A percentile compares a stretch with the other conserved stretches of the same genome.
Evolutionary conservation across 805 yeast species (phyloP).

Genomic region (Sungouiozyma intestinalis): DNA sequence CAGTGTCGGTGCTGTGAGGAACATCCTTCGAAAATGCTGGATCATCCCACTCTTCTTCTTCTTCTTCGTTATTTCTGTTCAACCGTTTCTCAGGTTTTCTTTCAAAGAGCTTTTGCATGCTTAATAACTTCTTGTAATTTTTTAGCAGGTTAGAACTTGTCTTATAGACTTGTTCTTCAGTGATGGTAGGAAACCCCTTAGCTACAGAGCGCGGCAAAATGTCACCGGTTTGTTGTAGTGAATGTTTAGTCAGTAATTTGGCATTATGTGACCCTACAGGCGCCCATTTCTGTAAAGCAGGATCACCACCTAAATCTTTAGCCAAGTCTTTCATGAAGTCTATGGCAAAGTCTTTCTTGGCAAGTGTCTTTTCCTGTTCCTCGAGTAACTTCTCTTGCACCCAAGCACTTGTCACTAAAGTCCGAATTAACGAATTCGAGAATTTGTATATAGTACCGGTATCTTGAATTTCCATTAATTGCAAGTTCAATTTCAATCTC

Average conservation of each 20-base stretch:
- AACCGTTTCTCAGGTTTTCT: neutral
- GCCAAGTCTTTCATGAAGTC: constrained; percentile 23
- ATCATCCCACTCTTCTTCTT: neutral
- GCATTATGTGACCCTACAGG: constrained; percentile 25
- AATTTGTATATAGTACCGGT: no score
- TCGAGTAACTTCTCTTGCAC: constrained; percentile 7
- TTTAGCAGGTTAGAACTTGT: neutral
- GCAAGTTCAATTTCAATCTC: constrained; percentile 1
- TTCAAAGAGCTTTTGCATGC: neutral
- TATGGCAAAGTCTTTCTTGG: constrained; percentile 26
- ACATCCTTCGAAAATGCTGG: neutral
- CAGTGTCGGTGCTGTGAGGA: neutral
- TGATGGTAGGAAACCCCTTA: neutral
- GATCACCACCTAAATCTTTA: constrained; percentile 16
- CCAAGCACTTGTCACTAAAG: neutral
- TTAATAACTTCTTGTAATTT: neutral
- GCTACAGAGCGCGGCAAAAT: neutral
- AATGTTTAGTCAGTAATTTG: constrained; percentile 12
- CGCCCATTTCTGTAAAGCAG: constrained; percentile 25
- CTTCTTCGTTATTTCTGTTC: neutral
- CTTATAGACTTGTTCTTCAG: neutral
- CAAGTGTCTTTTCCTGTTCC: constrained; percentile 8
- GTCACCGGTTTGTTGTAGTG: constrained; percentile 1
- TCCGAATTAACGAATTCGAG: constrained; percentile 1
- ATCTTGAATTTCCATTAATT: neutral